A percentile compares a stretch with the other conserved stretches of the same genome.
phyloP scores from a whole-genome alignment of 2,329 filamentous ascomycete genomes.

The Sporothrix brasiliensis region DNA sequence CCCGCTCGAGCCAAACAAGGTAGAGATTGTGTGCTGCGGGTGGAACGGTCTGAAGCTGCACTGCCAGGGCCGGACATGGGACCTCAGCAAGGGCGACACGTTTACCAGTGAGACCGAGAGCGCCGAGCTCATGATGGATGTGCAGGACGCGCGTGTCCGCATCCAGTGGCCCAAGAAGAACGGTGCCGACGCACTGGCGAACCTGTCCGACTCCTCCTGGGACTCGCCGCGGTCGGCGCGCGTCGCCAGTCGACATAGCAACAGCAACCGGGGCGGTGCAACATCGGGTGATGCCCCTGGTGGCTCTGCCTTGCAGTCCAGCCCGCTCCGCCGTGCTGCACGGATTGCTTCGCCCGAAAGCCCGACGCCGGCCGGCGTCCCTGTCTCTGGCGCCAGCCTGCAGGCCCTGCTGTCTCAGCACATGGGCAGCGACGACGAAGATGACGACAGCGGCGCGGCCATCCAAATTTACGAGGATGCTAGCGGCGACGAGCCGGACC shows the following conservation, averaged over 20 bases:
- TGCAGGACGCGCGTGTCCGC: constrained; percentile 88
- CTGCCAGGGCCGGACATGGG: constrained; percentile 84
- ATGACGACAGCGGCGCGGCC: constrained; percentile 47
- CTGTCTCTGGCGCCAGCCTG: constrained; percentile 49
- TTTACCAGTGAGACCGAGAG: constrained; percentile 88
- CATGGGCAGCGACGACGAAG: constrained; percentile 37
- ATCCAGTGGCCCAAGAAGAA: constrained; percentile 75
- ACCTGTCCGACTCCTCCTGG: constrained; percentile 70
- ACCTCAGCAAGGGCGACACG: constrained; percentile 82
- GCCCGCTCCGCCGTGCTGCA: constrained; percentile 59
- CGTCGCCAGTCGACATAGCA: constrained; percentile 8
- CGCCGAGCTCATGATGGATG: constrained; percentile 90
- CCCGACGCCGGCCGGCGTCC: constrained; percentile 53
- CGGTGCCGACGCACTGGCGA: constrained; percentile 50
- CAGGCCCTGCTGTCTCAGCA: constrained; percentile 49
- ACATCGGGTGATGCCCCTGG: constrained; percentile 29
- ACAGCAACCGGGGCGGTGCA: constrained; percentile 32
- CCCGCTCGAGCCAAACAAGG: constrained; percentile 70
- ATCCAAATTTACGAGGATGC: constrained; percentile 75
- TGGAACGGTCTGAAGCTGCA: constrained; percentile 96
- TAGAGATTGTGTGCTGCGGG: constrained; percentile 88
- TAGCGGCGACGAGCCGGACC: constrained; percentile 57
- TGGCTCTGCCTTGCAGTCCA: constrained; percentile 55
- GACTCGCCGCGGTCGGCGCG: constrained; percentile 56
- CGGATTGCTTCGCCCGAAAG: constrained; percentile 77